These are phyloP conservation scores for Moelleriella libera DNA, from an alignment of 2,329 filamentous ascomycete genomes.

Conservation along the genomic window DNA sequence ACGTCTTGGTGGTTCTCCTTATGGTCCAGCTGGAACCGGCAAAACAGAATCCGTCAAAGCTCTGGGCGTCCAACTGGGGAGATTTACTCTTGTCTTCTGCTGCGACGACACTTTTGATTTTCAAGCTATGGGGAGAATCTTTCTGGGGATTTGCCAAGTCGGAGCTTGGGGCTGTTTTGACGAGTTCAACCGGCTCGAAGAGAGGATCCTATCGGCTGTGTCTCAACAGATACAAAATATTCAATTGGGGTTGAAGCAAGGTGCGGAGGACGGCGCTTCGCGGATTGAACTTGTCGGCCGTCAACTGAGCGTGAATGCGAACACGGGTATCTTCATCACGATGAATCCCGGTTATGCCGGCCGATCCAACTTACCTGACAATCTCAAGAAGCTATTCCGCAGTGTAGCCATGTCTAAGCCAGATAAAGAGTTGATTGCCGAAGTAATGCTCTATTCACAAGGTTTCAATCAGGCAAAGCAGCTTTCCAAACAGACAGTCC, in stretches of 20 bases:
- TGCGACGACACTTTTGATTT: slow-evolving; percentile 99
- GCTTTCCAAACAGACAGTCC: slow-evolving; percentile 88
- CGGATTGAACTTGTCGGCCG: slow-evolving; percentile 93
- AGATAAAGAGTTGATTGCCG: slow-evolving; percentile 97
- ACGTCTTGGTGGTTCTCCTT: slow-evolving; percentile 88
- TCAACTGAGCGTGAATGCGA: slow-evolving; percentile 75
- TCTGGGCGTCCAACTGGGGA: slow-evolving; percentile 85
- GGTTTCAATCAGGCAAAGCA: slow-evolving; percentile 94
- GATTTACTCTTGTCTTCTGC: slow-evolving; percentile 97
- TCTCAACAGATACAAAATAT: slow-evolving; percentile 99
- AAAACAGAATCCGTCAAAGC: slow-evolving; percentile 99
- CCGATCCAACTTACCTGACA: slow-evolving; percentile 94
- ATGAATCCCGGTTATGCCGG: slow-evolving; percentile 99
- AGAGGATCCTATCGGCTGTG: slow-evolving; percentile 92
- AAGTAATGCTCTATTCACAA: slow-evolving; percentile 99
- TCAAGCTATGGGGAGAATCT: slow-evolving; percentile 98
- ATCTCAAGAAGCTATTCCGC: slow-evolving; percentile 98
- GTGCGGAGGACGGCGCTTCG: slow-evolving; percentile 63
- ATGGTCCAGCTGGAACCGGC: slow-evolving; percentile 92
- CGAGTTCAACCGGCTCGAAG: slow-evolving; percentile 97
- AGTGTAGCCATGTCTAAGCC: slow-evolving; percentile 99
- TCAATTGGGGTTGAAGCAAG: slow-evolving; percentile 83
- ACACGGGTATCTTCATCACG: slow-evolving; percentile 98
- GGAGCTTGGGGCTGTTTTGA: slow-evolving; percentile 99
- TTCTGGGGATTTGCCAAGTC: slow-evolving; percentile 97